phyloP scores from a whole-genome alignment of 2,329 filamentous ascomycete genomes.

The Epichloe scottii region DNA sequence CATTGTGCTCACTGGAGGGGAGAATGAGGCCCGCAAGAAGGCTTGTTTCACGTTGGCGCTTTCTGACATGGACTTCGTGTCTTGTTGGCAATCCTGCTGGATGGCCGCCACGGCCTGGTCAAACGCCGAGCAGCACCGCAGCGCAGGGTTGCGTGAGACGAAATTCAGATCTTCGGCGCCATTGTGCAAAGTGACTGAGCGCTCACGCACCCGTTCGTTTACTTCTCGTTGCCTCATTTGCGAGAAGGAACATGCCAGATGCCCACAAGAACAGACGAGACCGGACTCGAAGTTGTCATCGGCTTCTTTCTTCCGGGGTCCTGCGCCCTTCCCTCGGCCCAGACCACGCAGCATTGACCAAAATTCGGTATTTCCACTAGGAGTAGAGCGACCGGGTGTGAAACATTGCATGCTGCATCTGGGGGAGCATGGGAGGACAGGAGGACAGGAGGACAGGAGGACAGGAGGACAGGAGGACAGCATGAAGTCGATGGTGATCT shows the following conservation, averaged over 20 bases:
- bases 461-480: too few species aligned
- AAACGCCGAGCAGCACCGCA: not conserved
- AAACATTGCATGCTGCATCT: not conserved
- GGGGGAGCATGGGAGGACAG: not conserved
- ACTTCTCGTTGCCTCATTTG: not conserved
- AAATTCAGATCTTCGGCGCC: not conserved
- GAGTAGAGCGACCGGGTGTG: not conserved
- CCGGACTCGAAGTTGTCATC: not conserved
- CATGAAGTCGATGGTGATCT: not conserved
- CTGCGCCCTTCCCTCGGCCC: not conserved
- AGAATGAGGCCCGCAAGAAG: too few species aligned
- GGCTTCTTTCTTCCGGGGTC: not conserved
- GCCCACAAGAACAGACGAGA: too few species aligned
- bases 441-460: too few species aligned
- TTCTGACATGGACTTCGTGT: too few species aligned
- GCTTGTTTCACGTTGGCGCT: too few species aligned
- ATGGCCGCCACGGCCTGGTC: not conserved
- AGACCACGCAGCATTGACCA: too few species aligned
- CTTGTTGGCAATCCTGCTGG: too few species aligned
- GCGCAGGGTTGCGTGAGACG: not conserved
- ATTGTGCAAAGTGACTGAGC: not conserved
- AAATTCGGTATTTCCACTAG: not conserved
- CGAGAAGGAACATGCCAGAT: too few species aligned
- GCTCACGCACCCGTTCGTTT: not conserved
- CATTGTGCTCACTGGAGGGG: not conserved